Base-by-base conservation (phyloP, 441 rosid genomes). In the Dalechampia spathulata region DNA sequence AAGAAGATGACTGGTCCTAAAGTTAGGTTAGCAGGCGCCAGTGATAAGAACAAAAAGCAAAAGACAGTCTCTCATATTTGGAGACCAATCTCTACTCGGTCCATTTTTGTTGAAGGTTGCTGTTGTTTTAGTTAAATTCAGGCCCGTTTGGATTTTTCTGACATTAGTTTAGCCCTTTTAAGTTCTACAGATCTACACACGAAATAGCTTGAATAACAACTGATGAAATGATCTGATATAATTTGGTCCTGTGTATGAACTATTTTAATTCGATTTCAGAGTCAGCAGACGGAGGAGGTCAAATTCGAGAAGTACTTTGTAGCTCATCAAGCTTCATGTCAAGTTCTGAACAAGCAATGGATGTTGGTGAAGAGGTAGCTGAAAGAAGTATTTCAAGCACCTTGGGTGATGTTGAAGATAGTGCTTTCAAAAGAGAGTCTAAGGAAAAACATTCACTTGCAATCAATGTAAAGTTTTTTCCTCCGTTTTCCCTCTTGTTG, bases 41-140 rank as follows among this genome's bases (percentile, higher is more conserved):
- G 57, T 61, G 43, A 19, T 32, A n/a, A n/a, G n/a, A n/a, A n/a
- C n/a, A 80, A 66, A 69, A 79, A 72, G 73, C 55, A 8, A 48
- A 83, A 74, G 69, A 60, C 52, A 32, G 61, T 49, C 13, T 64
- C 61, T 68, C 73, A 26, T 30, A 71, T 53, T 14, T 77, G 93
- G 95, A 84, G 78, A 64, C 80, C 85, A 20, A 63, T 81, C 45
- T 73, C 81, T 70, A 67, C 69, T 66, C 74, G 63, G 28, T 71
- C 86, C 59, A 65, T 65, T 70, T 61, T 69, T 37, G 1, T 11
- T 34, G 58, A 75, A 72, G 89, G 89, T 79, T 64, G 61, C 27
- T 69, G 49, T 7, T 11, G 54, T 0, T 6, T 56, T 6, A 30
- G 32, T 32, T 39, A 5, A 20, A 51, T 30, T 63, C 47, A 14